These are phyloP conservation scores for Rhynchospora tenuis DNA, from an alignment of 176 grass and related monocot species.

Conservation along the genomic window DNA sequence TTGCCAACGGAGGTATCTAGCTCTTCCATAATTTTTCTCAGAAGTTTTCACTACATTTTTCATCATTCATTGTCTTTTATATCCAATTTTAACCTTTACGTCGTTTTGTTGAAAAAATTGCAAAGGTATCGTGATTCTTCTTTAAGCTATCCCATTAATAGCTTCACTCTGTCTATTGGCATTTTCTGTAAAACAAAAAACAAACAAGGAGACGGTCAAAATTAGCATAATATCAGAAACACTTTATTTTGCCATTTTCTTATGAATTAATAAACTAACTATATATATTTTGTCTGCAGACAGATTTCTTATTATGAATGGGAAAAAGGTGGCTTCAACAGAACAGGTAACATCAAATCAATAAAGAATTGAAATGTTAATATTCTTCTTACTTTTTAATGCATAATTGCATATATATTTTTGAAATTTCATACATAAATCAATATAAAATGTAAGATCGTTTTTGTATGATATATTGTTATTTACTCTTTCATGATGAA, in stretches of 20 bases:
- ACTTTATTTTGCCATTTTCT: background rate
- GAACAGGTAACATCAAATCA: background rate
- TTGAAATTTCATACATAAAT: background rate
- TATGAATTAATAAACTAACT: too few relatives aligned
- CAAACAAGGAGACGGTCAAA: background rate
- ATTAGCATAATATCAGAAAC: background rate
- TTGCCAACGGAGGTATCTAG: constrained; percentile 2
- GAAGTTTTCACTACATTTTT: background rate
- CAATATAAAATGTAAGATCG: background rate
- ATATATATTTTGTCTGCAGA: background rate
- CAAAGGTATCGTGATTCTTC: background rate
- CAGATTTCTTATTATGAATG: background rate
- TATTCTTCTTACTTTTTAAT: background rate
- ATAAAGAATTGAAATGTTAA: background rate
- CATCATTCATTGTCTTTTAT: background rate
- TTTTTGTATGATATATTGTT: background rate
- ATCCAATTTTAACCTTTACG: background rate
- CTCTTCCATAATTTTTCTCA: background rate
- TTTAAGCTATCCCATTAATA: background rate
- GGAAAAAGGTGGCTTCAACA: background rate
- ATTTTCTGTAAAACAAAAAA: background rate
- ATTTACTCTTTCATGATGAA: background rate
- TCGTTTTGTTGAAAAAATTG: background rate
- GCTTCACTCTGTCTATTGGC: background rate
- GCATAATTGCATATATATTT: too few relatives aligned